Evolutionary conservation across 108 stramenopile species (phyloP), one percentile per base, ranked within the genome.

Genomic region (Craspedostauros australis): DNA sequence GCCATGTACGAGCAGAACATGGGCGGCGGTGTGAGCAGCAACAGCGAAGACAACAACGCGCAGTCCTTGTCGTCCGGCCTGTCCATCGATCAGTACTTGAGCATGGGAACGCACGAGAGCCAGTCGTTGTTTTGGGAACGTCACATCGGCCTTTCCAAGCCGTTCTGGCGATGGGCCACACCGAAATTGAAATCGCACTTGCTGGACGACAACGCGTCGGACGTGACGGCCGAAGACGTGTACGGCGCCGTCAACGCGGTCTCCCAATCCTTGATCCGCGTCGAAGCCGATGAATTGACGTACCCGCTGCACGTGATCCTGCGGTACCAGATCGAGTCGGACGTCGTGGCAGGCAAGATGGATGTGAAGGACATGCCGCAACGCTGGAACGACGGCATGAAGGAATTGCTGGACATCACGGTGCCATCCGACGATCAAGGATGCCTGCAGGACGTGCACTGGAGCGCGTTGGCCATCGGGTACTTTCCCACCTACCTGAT

Each of bases 401-500:
- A 88, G 57, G 49, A 62, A 40, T 39, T 76, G 6, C 54, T 96
- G 3, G 85, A 69, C 42, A 60, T 92, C 7, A 82, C 89, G 19
- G 86, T 93, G 31, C 77, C 84, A 3, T 72, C 79, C 25, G 88
- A 96, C 61, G 72, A 80, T 25, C 39, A 70, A 31, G 92, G 92
- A 14, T 80, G 77, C 43, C 60, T 95, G 48, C 95, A 95, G 60
- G 95, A 95, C 62, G 77, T 92, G 34, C 91, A 93, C 58, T 95
- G 91, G 91, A 66, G 45, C 16, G 70, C 42, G 22, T 46, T 82
- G 21, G 87, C 82, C 28, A 66, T 91, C 60, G 95, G 95, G 12
- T 96, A 96, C 59, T 96, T 96, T 57, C 95, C 95, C 27, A 91
- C 86, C 4, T 96, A 96, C 57, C 62, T 94, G 28, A 50, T 96